A percentile compares a stretch with the other conserved stretches of the same genome.
Conservation (phyloP, 768 basidiomycete species). For the Phanerochaete sordida region DNA sequence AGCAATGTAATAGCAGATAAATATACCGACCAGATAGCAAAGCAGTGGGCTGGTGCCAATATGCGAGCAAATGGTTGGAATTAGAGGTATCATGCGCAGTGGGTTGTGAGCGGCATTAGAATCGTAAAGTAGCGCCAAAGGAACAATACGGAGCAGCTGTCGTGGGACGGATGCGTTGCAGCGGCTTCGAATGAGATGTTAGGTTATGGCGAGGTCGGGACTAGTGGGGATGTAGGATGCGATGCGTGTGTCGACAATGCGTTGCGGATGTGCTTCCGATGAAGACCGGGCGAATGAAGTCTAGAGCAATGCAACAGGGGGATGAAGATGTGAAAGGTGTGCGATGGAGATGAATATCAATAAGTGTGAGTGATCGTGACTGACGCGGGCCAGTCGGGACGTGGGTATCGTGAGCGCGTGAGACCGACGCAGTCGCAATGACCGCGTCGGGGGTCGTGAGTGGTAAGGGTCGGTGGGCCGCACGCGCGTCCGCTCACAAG, state of each 20-base stretch:
- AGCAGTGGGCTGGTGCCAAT: neutral
- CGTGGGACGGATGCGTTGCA: neutral
- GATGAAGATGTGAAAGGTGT: neutral
- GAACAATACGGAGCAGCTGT: neutral
- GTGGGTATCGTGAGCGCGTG: slow-evolving; percentile 3
- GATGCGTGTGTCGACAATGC: neutral
- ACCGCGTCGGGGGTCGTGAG: neutral
- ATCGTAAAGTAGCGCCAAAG: slow-evolving; percentile 2
- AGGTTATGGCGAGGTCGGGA: neutral
- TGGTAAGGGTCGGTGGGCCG: neutral
- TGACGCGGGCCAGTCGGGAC: neutral
- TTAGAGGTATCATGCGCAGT: slow-evolving; percentile 3
- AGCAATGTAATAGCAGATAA: neutral
- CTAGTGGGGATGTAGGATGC: neutral
- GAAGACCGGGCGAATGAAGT: neutral
- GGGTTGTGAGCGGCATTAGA: neutral
- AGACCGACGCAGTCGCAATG: neutral
- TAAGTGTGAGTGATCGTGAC: neutral
- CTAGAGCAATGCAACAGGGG: slow-evolving; percentile 9
- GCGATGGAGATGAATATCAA: neutral
- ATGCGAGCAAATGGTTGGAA: neutral
- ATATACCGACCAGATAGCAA: neutral
- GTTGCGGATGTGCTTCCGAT: neutral
- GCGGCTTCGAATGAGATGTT: neutral
- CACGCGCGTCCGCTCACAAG: slow-evolving; percentile 10